Conservation (phyloP, 164 flowering plant genomes). For the Tetracentron sinense region DNA sequence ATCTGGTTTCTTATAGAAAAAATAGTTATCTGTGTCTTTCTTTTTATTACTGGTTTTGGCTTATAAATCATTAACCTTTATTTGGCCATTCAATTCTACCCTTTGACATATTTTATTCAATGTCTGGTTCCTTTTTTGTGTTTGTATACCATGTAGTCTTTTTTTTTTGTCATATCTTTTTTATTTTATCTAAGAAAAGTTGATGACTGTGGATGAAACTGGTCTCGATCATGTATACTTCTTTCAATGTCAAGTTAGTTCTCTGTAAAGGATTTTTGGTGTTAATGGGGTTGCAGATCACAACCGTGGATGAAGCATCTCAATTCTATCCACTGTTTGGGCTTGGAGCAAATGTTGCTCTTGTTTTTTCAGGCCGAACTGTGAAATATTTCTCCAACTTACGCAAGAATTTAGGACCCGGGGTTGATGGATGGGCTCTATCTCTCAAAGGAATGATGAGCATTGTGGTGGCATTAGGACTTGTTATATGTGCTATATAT, state of each 20-base stretch:
- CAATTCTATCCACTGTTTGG: slow-evolving; percentile 35
- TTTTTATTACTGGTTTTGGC: too few species aligned
- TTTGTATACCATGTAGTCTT: too few species aligned
- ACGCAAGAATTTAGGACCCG: slow-evolving; percentile 27
- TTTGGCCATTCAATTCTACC: not conserved
- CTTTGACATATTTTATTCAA: not conserved
- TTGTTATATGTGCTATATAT: slow-evolving; percentile 27
- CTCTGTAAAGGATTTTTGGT: slow-evolving; percentile 1
- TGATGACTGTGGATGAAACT: not conserved
- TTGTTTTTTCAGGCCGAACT: slow-evolving; percentile 33
- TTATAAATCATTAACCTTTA: not conserved
- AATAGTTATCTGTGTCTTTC: too few species aligned
- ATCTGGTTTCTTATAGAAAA: too few species aligned
- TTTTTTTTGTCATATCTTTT: too few species aligned
- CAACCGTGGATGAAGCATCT: slow-evolving; percentile 31
- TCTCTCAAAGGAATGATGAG: slow-evolving; percentile 37
- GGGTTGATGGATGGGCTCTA: slow-evolving; percentile 38
- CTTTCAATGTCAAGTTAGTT: not conserved
- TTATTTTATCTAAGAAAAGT: too few species aligned
- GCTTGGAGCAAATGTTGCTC: slow-evolving; percentile 34
- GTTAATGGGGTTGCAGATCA: slow-evolving; percentile 19
- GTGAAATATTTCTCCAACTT: slow-evolving; percentile 32
- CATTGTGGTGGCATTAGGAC: slow-evolving; percentile 30
- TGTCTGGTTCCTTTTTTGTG: not conserved
- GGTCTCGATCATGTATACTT: not conserved